phyloP scores from a whole-genome alignment of 257 asterid genomes.

The Verbascum thapsus region DNA sequence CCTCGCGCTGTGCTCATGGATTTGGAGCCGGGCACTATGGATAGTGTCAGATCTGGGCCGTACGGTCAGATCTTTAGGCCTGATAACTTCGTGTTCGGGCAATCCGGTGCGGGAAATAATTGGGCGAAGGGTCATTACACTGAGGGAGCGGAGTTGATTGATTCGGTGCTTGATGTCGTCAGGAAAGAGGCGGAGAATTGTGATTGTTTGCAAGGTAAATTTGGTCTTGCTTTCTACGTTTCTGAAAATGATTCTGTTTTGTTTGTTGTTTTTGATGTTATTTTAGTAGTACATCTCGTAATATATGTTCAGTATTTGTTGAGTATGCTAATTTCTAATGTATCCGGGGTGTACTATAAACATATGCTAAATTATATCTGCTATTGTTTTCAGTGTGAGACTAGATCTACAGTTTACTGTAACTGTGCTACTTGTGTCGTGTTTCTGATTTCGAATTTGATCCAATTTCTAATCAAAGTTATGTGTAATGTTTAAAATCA shows the following conservation, averaged over 20 bases:
- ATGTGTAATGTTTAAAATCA: not conserved
- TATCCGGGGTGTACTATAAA: no score
- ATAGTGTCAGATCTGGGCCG: conserved; percentile 49
- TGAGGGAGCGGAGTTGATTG: conserved; percentile 47
- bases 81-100: conserved; percentile 50
- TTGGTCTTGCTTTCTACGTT: not conserved
- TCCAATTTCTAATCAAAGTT: not conserved
- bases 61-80: conserved; percentile 54
- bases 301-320: no score
- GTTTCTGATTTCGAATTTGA: not conserved
- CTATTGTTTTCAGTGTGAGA: no score
- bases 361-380: no score
- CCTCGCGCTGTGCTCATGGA: conserved; percentile 57
- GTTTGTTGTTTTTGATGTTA: no score
- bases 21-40: conserved; percentile 57
- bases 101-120: conserved; percentile 50
- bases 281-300: no score
- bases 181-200: conserved; percentile 54
- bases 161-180: conserved; percentile 50
- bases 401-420: conserved; percentile 14
- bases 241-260: not conserved
- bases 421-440: not conserved
- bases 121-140: conserved; percentile 54
- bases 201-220: conserved; percentile 47
- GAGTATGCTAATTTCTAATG: no score